Percentiles rank a stretch among this genome's conserved stretches.
phyloP scores from a whole-genome alignment of 1,284 basidiomycete species.

The Trichosporon sp. region DNA sequence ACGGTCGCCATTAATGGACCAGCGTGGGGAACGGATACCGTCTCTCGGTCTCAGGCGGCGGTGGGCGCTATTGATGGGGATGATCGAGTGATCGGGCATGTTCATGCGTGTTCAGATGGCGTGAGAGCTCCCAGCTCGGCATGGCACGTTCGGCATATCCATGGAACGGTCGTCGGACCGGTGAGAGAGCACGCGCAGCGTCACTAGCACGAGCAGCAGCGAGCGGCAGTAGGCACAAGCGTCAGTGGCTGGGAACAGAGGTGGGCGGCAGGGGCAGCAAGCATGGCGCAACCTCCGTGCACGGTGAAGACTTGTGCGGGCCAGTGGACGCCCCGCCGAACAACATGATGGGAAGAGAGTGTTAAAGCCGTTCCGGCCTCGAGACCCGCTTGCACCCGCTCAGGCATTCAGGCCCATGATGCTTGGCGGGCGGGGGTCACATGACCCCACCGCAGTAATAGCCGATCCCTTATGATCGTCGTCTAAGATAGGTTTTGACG shows the following conservation, averaged over 20 bases:
- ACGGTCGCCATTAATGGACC: not conserved
- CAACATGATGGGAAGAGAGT: not conserved
- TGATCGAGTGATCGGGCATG: not conserved
- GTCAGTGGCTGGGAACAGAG: too few relatives aligned
- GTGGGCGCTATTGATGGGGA: not conserved
- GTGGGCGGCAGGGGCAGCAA: not conserved
- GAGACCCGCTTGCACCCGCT: not conserved
- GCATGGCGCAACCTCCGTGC: not conserved
- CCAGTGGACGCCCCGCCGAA: too few relatives aligned
- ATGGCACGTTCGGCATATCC: too few relatives aligned
- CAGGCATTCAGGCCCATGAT: not conserved
- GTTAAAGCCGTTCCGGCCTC: not conserved
- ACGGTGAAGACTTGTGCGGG: not conserved
- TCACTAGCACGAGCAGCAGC: too few relatives aligned
- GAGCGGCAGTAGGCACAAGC: too few relatives aligned
- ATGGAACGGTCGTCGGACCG: not conserved
- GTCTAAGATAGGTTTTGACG: not conserved
- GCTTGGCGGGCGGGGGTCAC: not conserved
- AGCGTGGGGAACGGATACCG: not conserved
- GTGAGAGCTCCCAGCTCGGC: too few relatives aligned
- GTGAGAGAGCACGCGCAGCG: not conserved
- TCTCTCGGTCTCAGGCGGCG: not conserved
- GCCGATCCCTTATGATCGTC: not conserved
- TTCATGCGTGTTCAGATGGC: too few relatives aligned
- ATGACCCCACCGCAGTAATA: conserved; percentile 1